Conservation (phyloP, 2,329 filamentous ascomycete genomes). For the Pleoardoris graminearum region DNA sequence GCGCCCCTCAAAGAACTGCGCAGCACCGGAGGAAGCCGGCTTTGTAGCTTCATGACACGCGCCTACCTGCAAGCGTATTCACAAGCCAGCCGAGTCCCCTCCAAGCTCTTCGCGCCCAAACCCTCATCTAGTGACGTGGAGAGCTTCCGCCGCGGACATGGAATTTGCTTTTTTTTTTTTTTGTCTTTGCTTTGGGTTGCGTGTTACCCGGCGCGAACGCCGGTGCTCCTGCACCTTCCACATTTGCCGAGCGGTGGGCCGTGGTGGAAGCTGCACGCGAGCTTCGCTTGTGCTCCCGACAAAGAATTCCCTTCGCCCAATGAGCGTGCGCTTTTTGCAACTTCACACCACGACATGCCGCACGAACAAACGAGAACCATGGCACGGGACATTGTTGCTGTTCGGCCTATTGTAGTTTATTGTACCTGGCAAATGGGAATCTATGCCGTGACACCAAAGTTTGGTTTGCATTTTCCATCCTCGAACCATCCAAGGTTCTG, state of each 20-base stretch:
- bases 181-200: background rate
- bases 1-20: background rate
- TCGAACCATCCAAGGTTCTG: background rate
- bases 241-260: background rate
- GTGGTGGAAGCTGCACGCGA: background rate
- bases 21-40: background rate
- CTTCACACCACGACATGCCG: constrained; percentile 1
- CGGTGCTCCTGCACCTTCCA: background rate
- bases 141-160: background rate
- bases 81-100: background rate
- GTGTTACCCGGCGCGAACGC: too few species aligned
- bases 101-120: background rate
- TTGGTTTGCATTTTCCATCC: background rate
- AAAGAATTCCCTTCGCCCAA: background rate
- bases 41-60: background rate
- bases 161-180: background rate
- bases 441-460: background rate
- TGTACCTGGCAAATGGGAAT: too few species aligned
- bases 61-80: background rate
- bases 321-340: background rate
- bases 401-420: background rate
- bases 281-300: background rate
- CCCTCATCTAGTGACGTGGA: background rate
- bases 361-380: background rate
- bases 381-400: background rate